Evolutionary conservation across 768 basidiomycete genomes (phyloP), one percentile per base, ranked within the genome.

Genomic region (Lepiota subincarnata): DNA sequence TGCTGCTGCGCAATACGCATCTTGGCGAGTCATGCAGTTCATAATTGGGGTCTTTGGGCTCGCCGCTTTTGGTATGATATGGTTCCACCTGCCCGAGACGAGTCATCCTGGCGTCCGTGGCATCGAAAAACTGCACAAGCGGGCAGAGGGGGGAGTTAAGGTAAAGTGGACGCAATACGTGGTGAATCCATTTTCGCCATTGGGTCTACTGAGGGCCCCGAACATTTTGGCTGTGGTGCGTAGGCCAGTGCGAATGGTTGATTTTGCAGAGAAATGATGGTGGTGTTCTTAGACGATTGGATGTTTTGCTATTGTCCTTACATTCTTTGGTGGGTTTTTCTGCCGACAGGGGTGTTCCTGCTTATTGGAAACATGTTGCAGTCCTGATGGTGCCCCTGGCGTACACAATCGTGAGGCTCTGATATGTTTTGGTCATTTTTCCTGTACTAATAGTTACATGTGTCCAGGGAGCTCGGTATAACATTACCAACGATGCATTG

Each of bases 301-400:
- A 3, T 61, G 64, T 2, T 59, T 61, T 43, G 57, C 65, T 2
- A 55, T 64, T 0, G 52, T 69, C 12, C 51, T 63, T 3, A 62
- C 65, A 66, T 80, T 74, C 66, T 61, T 59, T 72, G 58, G 77
- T 75, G 36, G 57, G 72, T 45, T 57, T 5, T 3, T 6, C 31
- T 3, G 7, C 19, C 28, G 13, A 14, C 28, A 34, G n/a, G 4
- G 0, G 26, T 26, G 13, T n/a, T 2, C 6, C 18, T 22, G 18
- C 18, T 24, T 18, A 24, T 35, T 28, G 5, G 5, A 24, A 24
- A 16, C n/a, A n/a, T 28, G 19, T 16, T n/a, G 13, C 14, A 70
- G 82, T 78, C 18, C 52, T 87, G 2, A 63, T 87, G 48, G 66
- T 84, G 12, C 88, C 88, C 0, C 66, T 89, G 6, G 76, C 84